A percentile compares a stretch with the other conserved stretches of the same genome.
Conservation (phyloP, 805 yeast species). For the Starmerella bombicola region DNA sequence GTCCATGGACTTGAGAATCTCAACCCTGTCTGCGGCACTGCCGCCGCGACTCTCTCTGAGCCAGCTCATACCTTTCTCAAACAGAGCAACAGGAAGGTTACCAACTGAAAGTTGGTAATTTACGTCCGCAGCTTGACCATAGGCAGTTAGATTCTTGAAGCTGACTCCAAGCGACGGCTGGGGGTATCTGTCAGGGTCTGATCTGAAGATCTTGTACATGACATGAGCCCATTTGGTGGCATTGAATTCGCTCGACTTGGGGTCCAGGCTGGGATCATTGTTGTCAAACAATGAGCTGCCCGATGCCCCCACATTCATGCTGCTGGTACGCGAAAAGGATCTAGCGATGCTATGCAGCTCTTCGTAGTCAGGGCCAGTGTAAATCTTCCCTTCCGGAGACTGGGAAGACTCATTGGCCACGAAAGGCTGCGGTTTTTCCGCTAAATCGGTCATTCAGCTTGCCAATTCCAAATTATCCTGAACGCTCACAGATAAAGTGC, state of each 20-base stretch:
- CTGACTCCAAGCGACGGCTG: conserved; percentile 48
- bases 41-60: background rate
- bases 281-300: conserved; percentile 1
- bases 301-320: background rate
- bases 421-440: conserved; percentile 1
- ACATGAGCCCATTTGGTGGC: conserved; percentile 54
- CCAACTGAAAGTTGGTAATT: conserved; percentile 54
- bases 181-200: conserved; percentile 51
- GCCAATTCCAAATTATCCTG: too few relatives aligned
- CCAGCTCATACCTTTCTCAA: conserved; percentile 22
- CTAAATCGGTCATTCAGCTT: background rate
- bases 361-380: conserved; percentile 12
- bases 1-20: conserved; percentile 24
- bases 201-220: conserved; percentile 38
- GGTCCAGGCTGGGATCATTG: conserved; percentile 43
- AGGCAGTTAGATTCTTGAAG: conserved; percentile 48
- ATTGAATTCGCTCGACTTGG: conserved; percentile 43
- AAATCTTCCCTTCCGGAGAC: conserved; percentile 2
- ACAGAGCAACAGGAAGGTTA: conserved; percentile 29
- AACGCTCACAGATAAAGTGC: too few relatives aligned
- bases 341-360: conserved; percentile 10
- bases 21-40: conserved; percentile 7
- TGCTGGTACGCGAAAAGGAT: conserved; percentile 5
- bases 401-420: background rate
- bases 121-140: conserved; percentile 47